Percentiles rank a stretch among this genome's conserved stretches.
Evolutionary conservation across 306 rosid genomes (phyloP).

Genomic region (Leucaena leucocephala): DNA sequence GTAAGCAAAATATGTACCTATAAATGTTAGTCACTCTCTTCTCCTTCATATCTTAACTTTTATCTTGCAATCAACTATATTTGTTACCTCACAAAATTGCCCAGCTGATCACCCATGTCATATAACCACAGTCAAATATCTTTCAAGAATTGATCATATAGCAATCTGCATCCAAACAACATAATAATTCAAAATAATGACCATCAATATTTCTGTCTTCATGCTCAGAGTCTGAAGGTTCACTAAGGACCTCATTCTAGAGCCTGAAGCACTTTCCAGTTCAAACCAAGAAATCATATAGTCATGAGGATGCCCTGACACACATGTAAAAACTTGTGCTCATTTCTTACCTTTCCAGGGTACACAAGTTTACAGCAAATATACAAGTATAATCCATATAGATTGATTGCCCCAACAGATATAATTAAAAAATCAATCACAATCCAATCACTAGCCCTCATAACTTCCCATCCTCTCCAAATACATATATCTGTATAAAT

Average conservation of each 20-base stretch:
- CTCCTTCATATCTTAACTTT: slow-evolving; percentile 30
- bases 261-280: slow-evolving; percentile 1
- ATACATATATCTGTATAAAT: background rate
- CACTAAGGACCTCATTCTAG: slow-evolving; percentile 2
- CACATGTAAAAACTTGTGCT: background rate
- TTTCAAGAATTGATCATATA: slow-evolving; percentile 40
- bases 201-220: background rate
- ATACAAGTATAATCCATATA: slow-evolving; percentile 4
- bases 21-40: slow-evolving; percentile 38
- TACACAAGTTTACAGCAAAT: slow-evolving; percentile 33
- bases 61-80: slow-evolving; percentile 31
- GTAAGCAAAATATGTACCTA: slow-evolving; percentile 13
- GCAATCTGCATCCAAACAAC: slow-evolving; percentile 50
- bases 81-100: slow-evolving; percentile 70
- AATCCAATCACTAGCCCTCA: background rate
- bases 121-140: slow-evolving; percentile 68
- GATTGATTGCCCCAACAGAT: slow-evolving; percentile 7
- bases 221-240: background rate
- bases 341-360: background rate
- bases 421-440: background rate
- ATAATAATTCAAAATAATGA: slow-evolving; percentile 2
- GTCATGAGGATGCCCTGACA: slow-evolving; percentile 12
- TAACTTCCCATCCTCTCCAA: background rate
- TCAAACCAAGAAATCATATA: slow-evolving; percentile 2
- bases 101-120: slow-evolving; percentile 59